These are phyloP conservation scores for Termitomyces sp. DNA, from an alignment of 768 basidiomycete species.

Conservation along the genomic window DNA sequence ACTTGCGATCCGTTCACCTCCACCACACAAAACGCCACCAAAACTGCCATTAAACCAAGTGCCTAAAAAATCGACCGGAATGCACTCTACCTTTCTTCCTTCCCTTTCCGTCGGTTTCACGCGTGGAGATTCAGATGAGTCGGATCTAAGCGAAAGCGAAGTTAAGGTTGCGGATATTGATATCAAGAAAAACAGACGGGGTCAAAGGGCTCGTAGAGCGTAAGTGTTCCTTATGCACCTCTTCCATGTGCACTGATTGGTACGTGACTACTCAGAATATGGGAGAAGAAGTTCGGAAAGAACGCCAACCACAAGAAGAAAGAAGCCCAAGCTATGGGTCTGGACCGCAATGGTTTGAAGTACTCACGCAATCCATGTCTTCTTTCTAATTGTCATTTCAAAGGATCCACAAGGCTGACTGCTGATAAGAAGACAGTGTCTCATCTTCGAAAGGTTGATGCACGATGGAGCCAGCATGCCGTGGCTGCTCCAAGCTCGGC, in stretches of 20 bases:
- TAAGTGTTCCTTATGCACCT: constrained; percentile 44
- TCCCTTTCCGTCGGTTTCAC: constrained; percentile 85
- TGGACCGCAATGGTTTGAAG: constrained; percentile 2
- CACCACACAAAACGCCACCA: constrained; percentile 19
- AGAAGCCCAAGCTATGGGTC: constrained; percentile 29
- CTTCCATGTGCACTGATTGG: not conserved
- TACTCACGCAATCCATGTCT: not conserved
- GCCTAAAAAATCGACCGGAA: constrained; percentile 23
- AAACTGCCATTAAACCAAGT: constrained; percentile 25
- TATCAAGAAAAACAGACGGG: constrained; percentile 82
- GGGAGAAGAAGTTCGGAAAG: constrained; percentile 95
- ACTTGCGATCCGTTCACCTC: constrained; percentile 22
- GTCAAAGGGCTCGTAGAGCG: constrained; percentile 93
- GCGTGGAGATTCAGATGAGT: constrained; percentile 74
- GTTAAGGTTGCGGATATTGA: constrained; percentile 47
- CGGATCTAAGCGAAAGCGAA: constrained; percentile 73
- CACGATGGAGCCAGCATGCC: constrained; percentile 28
- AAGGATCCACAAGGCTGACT: not conserved
- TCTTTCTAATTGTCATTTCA: constrained; percentile 1
- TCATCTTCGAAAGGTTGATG: constrained; percentile 22
- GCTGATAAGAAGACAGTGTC: constrained; percentile 15
- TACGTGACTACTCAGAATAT: constrained; percentile 63
- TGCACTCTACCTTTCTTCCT: constrained; percentile 75
- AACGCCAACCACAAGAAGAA: constrained; percentile 91
- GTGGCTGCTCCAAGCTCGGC: constrained; percentile 7